These are phyloP conservation scores for Pythium apleroticum DNA, from an alignment of 352 stramenopile genomes.

Conservation along the genomic window DNA sequence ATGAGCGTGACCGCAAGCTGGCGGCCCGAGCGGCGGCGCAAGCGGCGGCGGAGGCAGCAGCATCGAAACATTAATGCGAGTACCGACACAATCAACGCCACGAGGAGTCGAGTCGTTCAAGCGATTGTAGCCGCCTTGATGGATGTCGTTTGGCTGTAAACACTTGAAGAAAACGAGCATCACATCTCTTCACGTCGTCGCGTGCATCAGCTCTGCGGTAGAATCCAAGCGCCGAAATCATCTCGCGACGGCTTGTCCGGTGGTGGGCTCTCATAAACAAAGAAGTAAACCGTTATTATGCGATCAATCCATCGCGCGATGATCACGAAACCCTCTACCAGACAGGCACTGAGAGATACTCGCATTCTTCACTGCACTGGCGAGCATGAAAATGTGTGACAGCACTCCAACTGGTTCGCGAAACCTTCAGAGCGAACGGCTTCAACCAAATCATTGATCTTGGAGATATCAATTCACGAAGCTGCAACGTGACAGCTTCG, in stretches of 20 bases:
- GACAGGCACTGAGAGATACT: too few relatives aligned
- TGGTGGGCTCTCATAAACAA: constrained; percentile 8
- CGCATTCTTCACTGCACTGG: too few relatives aligned
- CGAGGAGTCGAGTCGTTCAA: neutral
- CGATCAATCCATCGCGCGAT: constrained; percentile 9
- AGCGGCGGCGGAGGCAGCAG: constrained; percentile 24
- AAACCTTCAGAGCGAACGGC: too few relatives aligned
- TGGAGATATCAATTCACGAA: too few relatives aligned
- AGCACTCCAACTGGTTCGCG: too few relatives aligned
- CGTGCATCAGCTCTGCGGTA: neutral
- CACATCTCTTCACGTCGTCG: neutral
- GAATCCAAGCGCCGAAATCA: neutral
- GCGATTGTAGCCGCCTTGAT: neutral
- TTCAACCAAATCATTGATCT: too few relatives aligned
- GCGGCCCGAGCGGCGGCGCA: constrained; percentile 37
- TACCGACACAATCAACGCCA: neutral
- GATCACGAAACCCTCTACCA: too few relatives aligned
- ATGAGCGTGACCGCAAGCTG: constrained; percentile 73
- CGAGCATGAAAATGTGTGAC: too few relatives aligned
- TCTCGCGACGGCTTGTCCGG: neutral
- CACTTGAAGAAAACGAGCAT: neutral
- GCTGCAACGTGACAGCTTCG: too few relatives aligned
- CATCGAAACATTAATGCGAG: constrained; percentile 33
- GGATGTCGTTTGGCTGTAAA: neutral
- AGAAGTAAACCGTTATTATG: constrained; percentile 27